Evolutionary conservation across 768 basidiomycete species (phyloP).

Genomic region (Roridomyces roridus): DNA sequence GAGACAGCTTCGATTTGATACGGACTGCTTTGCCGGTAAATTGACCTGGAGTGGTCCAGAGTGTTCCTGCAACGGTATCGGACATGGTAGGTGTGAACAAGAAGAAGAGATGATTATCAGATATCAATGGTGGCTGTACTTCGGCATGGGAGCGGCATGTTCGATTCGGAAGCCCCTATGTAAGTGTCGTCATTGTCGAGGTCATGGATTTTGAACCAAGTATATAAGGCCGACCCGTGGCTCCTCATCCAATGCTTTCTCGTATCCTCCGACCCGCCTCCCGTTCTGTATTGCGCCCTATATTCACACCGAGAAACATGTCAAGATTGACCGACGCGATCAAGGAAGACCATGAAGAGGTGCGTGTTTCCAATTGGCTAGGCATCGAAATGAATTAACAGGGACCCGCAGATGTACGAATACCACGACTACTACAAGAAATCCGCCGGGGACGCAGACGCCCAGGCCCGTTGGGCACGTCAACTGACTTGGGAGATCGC

Average conservation of each 20-base stretch:
- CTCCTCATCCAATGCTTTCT: neutral
- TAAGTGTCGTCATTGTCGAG: neutral
- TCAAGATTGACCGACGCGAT: constrained; percentile 44
- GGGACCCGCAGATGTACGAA: constrained; percentile 53
- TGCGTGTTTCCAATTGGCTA: too few species aligned
- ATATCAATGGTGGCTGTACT: too few species aligned
- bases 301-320: constrained; percentile 4
- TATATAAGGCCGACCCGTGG: neutral
- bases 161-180: too few species aligned
- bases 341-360: constrained; percentile 58
- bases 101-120: too few species aligned
- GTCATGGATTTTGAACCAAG: neutral
- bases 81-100: neutral
- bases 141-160: too few species aligned
- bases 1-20: neutral
- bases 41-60: constrained; percentile 14
- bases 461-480: constrained; percentile 57
- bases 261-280: constrained; percentile 4
- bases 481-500: constrained; percentile 69
- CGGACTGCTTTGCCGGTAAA: constrained; percentile 10
- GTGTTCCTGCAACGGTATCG: constrained; percentile 4
- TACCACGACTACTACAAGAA: constrained; percentile 58
- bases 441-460: constrained; percentile 47
- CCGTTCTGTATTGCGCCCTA: neutral
- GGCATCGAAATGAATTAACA: too few species aligned